Evolutionary conservation across 1,284 basidiomycete species (phyloP).

Genomic region (Xerocomus nothofagi): DNA sequence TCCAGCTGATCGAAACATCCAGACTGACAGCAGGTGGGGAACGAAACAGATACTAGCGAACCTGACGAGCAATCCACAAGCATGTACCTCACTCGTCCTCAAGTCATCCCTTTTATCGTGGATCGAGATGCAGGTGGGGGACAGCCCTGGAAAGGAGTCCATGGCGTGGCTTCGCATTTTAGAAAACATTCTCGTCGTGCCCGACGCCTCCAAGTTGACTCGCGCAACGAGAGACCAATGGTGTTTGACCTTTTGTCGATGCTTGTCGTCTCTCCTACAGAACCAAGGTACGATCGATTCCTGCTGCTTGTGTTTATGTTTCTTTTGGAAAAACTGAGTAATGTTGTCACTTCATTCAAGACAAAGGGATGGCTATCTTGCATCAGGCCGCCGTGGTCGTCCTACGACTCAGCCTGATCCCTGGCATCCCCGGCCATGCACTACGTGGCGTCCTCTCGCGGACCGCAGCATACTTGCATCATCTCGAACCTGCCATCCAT

Average conservation of each 20-base stretch:
- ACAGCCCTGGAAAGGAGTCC: conserved; percentile 37
- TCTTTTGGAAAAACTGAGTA: no score
- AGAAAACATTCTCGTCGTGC: conserved; percentile 59
- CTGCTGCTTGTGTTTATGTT: neutral
- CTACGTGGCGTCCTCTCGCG: conserved; percentile 35
- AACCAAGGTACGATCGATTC: conserved; percentile 17
- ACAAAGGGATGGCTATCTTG: conserved; percentile 23
- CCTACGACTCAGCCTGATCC: conserved; percentile 23
- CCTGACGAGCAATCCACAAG: conserved; percentile 65
- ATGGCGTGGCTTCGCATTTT: conserved; percentile 68
- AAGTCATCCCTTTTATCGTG: conserved; percentile 72
- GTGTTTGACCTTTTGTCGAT: conserved; percentile 53
- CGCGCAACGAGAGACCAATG: conserved; percentile 55
- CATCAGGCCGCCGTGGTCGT: conserved; percentile 14
- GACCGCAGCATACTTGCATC: conserved; percentile 36
- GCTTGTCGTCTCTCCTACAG: conserved; percentile 45
- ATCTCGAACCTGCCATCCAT: conserved; percentile 37
- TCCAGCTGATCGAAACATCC: fast-evolving
- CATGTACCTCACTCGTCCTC: conserved; percentile 66
- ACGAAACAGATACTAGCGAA: conserved; percentile 64
- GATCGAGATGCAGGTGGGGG: conserved; percentile 71
- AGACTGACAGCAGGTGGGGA: neutral
- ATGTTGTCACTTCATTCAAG: conserved; percentile 8
- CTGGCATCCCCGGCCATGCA: neutral
- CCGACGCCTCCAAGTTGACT: conserved; percentile 44